phyloP scores from a whole-genome alignment of 208 protist species.

The Plasmodiophora brassicae region DNA sequence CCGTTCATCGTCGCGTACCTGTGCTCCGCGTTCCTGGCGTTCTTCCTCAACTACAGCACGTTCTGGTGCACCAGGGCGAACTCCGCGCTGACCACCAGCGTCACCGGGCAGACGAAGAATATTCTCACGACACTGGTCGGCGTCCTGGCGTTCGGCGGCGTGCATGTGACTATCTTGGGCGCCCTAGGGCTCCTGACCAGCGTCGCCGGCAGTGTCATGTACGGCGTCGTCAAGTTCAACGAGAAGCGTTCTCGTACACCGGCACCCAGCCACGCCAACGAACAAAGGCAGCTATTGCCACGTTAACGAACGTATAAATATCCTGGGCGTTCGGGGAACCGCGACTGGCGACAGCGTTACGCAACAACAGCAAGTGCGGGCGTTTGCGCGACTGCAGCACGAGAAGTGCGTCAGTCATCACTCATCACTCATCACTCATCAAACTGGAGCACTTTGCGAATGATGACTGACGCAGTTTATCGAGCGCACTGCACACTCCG shows the following conservation, averaged over 20 bases:
- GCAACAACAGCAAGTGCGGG: no score
- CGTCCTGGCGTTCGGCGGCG: not conserved
- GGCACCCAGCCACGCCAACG: no score
- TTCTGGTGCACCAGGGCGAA: not conserved
- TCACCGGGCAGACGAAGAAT: not conserved
- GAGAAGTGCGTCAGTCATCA: no score
- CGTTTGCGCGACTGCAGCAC: no score
- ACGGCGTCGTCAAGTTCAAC: not conserved
- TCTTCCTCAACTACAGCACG: not conserved
- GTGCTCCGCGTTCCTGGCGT: not conserved
- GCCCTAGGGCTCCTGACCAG: not conserved
- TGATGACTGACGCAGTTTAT: no score
- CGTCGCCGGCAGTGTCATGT: not conserved
- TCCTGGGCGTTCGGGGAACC: no score
- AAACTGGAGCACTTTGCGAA: no score
- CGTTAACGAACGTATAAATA: no score
- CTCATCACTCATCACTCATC: no score
- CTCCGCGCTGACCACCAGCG: not conserved
- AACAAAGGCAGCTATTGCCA: no score
- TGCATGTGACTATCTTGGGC: not conserved
- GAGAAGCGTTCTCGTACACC: not conserved
- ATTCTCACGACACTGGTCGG: not conserved
- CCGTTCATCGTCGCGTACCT: not conserved
- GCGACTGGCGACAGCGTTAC: no score
- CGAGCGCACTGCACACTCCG: no score